Evolutionary conservation across 139 green algal species (phyloP).

Genomic region (Chlorella sp.): DNA sequence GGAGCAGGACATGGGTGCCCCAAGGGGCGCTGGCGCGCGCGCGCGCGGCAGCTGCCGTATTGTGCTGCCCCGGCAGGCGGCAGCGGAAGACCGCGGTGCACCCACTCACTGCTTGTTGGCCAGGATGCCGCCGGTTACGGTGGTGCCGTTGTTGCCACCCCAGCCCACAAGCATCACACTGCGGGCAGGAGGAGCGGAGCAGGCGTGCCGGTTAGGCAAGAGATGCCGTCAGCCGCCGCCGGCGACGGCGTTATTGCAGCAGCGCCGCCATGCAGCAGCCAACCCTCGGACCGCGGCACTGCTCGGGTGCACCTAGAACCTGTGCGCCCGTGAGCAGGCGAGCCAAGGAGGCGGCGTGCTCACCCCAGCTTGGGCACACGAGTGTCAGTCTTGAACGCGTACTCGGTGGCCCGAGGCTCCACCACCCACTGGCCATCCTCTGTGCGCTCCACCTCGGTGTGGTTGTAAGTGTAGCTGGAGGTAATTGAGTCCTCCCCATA

Average conservation of each 20-base stretch:
- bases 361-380: constrained; percentile 95
- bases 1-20: too few species aligned
- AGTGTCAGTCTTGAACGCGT: constrained; percentile 87
- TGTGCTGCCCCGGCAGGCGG: not conserved
- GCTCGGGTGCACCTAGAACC: not conserved
- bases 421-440: constrained; percentile 80
- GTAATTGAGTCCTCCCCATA: constrained; percentile 85
- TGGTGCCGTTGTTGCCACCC: constrained; percentile 99
- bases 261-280: not conserved
- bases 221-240: not conserved
- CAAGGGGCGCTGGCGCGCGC: too few species aligned
- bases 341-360: not conserved
- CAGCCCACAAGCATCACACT: constrained; percentile 99
- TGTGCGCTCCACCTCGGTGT: constrained; percentile 72
- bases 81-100: not conserved
- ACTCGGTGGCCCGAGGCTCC: constrained; percentile 73
- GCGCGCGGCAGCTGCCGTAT: too few species aligned
- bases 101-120: constrained; percentile 94
- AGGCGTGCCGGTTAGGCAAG: not conserved
- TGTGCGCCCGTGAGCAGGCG: too few species aligned
- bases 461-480: constrained; percentile 89
- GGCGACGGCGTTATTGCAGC: not conserved
- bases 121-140: constrained; percentile 93
- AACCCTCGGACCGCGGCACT: not conserved
- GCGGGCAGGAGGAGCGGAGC: constrained; percentile 20